Base-by-base conservation (phyloP, 2,329 filamentous ascomycete species). In the Talaromyces sp. region DNA sequence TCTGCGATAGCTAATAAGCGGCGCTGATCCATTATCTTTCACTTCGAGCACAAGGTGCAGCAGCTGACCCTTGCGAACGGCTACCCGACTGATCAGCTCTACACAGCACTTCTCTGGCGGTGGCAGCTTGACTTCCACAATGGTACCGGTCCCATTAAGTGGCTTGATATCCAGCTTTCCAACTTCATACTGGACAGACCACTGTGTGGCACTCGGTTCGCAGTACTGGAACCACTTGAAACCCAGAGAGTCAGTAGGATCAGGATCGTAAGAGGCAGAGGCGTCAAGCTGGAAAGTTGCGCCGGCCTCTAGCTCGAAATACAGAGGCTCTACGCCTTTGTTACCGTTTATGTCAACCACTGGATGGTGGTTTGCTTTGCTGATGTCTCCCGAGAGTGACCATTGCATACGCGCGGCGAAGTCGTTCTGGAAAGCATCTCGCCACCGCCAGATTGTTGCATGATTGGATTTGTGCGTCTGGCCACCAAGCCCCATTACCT, bases 391-490 rank as follows among this genome's bases (percentile, higher is more conserved):
- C 27, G 38, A 27, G 24, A 77, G 68, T 14, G 72, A 81, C 82
- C 73, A 84, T 65, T 75, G 78, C 65, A 80, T 81, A 27, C 73
- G 71, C 26, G 74, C 81, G 10, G 73, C 81, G 66, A 79, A 83
- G 58, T 83, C 80, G 54, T 79, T 77, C 67, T 83, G 80, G 60
- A 78, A 83, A 0, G 81, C 79, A 57, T 78, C 71, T 14, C 81
- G 68, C 82, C 81, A 84, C n/a, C 81, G 71, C 81, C 81, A 83
- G 32, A 83, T 78, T 0, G 79, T 81, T 2, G 80, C 80, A 24
- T 81, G 77, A 55, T 79, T 82, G 41, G 69, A 71, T 35, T 67
- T 66, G 59, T 71, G 69, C 2, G 56, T 68, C 31, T 68, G 64
- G 4, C 72, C 70, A 60, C 77, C 67, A 13, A 62, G 26, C 3